Evolutionary conservation across 441 rosid species (phyloP), one percentile per base, ranked within the genome.

Genomic region (Erodium trifolium): DNA sequence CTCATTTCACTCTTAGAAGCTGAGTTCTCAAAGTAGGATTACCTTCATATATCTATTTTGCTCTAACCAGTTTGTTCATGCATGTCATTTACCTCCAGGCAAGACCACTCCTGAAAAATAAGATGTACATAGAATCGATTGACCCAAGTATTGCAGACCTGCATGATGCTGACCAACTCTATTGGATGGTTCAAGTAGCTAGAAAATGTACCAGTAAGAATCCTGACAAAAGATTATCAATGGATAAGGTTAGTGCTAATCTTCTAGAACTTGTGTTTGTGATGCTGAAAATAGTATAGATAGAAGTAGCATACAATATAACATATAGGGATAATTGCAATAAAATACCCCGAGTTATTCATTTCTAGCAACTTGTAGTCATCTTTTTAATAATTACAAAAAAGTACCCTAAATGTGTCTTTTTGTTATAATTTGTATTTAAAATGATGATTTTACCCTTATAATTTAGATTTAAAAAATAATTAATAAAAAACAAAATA

Each of bases 191-290:
- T 51, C 74, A 72, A 76, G 67, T 83, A 13, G 47, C 71, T 14
- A 71, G 62, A 47, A 72, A 76, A 57, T 83, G 87, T 66, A 70
- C 82, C 12, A 35, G 65, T 68, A 37, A 31, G 34, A 70, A 71
- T 64, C 87, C 85, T 9, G 39, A 65, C 49, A 78, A 79, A 70
- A 78, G 86, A 73, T 70, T 81, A 66, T 11, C 74, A 35, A 68
- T 78, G 73, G 75, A 78, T n/a, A 41, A 71, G 80, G 87, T 83
- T 65, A 71, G 73, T 70, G 49, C 53, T 55, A 14, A 64, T 68
- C 37, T 0, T 4, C n/a, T 51, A 35, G 13, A 31, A 0, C 16
- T 29, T 4, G 8, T 37, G 6, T 37, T 37, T 3, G 7, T 37
- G 41, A 37, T 37, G 8, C 39, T 35, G 39, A 35, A 35, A 35